Evolutionary conservation across 257 asterid genomes (phyloP).

Genomic region (Eustoma russellianum): DNA sequence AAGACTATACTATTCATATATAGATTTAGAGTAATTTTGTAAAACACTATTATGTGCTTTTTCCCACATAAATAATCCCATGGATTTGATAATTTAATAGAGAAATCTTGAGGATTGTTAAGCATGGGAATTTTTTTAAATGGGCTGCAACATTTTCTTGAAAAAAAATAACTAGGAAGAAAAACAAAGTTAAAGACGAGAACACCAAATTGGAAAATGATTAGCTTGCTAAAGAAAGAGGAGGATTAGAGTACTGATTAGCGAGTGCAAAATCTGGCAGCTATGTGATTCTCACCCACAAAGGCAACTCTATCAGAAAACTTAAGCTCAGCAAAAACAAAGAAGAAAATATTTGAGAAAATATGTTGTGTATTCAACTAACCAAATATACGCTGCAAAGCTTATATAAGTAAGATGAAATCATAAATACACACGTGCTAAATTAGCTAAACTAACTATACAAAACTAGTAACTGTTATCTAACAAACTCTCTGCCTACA

Average conservation of each 20-base stretch:
- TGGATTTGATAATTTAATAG: neutral
- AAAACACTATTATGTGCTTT: neutral
- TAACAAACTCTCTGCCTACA: too few relatives aligned
- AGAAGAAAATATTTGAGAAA: too few relatives aligned
- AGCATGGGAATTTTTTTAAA: neutral
- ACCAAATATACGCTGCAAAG: too few relatives aligned
- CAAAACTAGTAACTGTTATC: too few relatives aligned
- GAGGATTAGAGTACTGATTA: neutral
- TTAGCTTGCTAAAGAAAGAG: neutral
- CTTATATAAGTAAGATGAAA: too few relatives aligned
- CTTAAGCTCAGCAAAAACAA: too few relatives aligned
- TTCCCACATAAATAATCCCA: slow-evolving; percentile 13
- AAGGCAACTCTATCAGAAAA: slow-evolving; percentile 31
- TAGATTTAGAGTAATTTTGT: slow-evolving; percentile 5
- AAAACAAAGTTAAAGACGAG: neutral
- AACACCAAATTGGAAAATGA: neutral
- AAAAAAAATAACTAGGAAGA: neutral
- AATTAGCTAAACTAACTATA: too few relatives aligned
- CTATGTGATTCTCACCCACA: slow-evolving; percentile 52
- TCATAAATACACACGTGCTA: too few relatives aligned
- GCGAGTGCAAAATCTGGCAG: slow-evolving; percentile 44
- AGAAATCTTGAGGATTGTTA: too few relatives aligned
- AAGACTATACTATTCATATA: too few relatives aligned
- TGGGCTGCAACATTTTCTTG: neutral
- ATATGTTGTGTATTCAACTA: too few relatives aligned